Base-by-base conservation (phyloP, 169 alveolate genomes). In the Plasmodium cynomolgi region DNA sequence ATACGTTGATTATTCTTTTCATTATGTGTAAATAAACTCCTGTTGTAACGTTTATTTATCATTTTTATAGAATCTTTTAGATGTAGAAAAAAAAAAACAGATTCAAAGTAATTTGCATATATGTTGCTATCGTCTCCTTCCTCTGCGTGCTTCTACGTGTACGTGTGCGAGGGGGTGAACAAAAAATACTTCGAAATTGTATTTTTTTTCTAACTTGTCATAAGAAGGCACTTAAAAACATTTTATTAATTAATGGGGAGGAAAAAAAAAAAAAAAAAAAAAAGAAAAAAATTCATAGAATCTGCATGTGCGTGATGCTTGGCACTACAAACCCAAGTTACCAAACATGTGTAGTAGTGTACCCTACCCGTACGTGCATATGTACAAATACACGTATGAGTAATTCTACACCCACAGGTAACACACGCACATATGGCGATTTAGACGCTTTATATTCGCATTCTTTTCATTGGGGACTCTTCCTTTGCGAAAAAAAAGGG, bases 251-350 rank as follows among this genome's bases (percentile, higher is more conserved):
- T 23, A 13, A 17, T 54, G 9, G 4, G 29, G 23, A 29, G 11
- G 7, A 37, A 79, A 79, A 82, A 82, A 82, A 82, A 47, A 81
- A 81, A 44, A 39, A 81, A 26, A 81, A 56, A 17, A 47, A 81
- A 20, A 0, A 81, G 2, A 47, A 56, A 23, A 68, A 23, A 58
- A 23, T 58, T 58, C 23, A 58, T n/a, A 58, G 74, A 58, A 58
- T 58, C 29, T 58, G 9, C 31, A 58, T n/a, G 6, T 58, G 0
- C 1, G 11, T 3, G 74, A 17, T 2, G 74, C 9, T 17, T 5
- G 74, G 31, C 9, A 58, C 31, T 58, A 58, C 9, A 58, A 58
- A 58, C 31, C 74, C 74, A 58, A 2, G 23, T 23, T 58, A 23
- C 74, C 74, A 58, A n/a, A 58, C 33, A 8, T 58, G 11, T 58